A percentile compares a stretch with the other conserved stretches of the same genome.
These are phyloP conservation scores for Stereocaulon alpinum DNA, from an alignment of 495 filamentous ascomycete species.

Conservation along the genomic window DNA sequence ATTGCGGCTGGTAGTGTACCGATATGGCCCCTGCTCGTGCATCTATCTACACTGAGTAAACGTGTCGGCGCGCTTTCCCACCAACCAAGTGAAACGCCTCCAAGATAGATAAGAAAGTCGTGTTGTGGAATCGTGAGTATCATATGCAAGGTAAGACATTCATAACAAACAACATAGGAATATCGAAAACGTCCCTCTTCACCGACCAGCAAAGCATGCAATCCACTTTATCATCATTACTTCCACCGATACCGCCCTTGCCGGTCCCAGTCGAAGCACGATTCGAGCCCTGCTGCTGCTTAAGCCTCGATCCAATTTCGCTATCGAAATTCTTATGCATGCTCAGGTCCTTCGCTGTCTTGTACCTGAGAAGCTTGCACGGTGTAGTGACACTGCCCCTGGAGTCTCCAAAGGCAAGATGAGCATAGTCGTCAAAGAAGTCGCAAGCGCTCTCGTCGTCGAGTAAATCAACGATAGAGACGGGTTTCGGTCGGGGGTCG, in stretches of 20 bases:
- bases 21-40: too few species aligned
- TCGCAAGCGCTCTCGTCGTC: conserved; percentile 88
- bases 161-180: conserved; percentile 95
- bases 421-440: conserved; percentile 93
- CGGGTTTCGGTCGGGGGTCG: conserved; percentile 48
- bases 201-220: conserved; percentile 96
- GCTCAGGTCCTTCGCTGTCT: conserved; percentile 33
- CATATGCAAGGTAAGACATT: conserved; percentile 45
- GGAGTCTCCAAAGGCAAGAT: conserved; percentile 81
- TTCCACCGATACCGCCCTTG: conserved; percentile 68
- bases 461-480: conserved; percentile 83
- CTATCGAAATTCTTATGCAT: conserved; percentile 31
- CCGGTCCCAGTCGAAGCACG: conserved; percentile 26
- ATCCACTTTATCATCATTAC: conserved; percentile 83
- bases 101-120: not conserved
- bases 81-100: not conserved
- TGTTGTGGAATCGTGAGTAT: conserved; percentile 5
- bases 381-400: conserved; percentile 70
- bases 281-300: conserved; percentile 16
- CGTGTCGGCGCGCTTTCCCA: not conserved
- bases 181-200: conserved; percentile 93
- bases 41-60: too few species aligned
- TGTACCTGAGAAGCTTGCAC: conserved; percentile 86
- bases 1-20: too few species aligned
- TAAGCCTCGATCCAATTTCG: conserved; percentile 20